Base-by-base conservation (phyloP, 768 basidiomycete genomes). In the Xerocomus spinulosus region DNA sequence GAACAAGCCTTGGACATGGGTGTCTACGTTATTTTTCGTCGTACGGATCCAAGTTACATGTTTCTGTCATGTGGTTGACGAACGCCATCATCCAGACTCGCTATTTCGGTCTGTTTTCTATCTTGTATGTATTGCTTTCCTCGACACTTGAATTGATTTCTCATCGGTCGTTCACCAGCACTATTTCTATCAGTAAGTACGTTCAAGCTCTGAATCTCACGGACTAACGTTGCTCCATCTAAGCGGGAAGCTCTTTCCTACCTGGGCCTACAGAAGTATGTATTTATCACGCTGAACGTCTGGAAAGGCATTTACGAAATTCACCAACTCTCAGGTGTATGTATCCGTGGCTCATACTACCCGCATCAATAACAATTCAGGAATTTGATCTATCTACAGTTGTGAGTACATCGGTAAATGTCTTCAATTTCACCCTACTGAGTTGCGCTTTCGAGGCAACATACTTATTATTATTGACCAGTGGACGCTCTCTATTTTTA, bases 161-260 rank as follows among this genome's bases (percentile, higher is more conserved):
- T 23, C 23, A 38, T 25, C 23, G 15, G 33, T 17, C 17, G 5
- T 23, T n/a, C 14, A 12, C 23, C 10, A 54, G 53, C 7, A 20
- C 18, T 2, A 23, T 14, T 18, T 14, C 42, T 12, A 3, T 54
- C 10, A 1, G 53, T 50, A 35, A 9, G 52, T 38, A 15, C 9
- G 0, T 21, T n/a, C n/a, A 1, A 12, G 14, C 13, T 10, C 7
- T n/a, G 21, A 24, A 25, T 18, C 15, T 17, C 2, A n/a, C 14
- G 20, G 4, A 15, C 41, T 57, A 18, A 56, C 25, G 4, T 23
- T 13, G 8, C 30, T n/a, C 12, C 30, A 26, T 20, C 3, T 20
- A 14, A 56, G 55, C 43, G 20, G 44, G 51, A 24, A 53, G 51
- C 23, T 44, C 50, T 13, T 39, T 56, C 23, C 20, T 56, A 4